Evolutionary conservation across 2,329 filamentous ascomycete species (phyloP), one percentile per base, ranked within the genome.

Genomic region (Cercospora zeae-maydis): DNA sequence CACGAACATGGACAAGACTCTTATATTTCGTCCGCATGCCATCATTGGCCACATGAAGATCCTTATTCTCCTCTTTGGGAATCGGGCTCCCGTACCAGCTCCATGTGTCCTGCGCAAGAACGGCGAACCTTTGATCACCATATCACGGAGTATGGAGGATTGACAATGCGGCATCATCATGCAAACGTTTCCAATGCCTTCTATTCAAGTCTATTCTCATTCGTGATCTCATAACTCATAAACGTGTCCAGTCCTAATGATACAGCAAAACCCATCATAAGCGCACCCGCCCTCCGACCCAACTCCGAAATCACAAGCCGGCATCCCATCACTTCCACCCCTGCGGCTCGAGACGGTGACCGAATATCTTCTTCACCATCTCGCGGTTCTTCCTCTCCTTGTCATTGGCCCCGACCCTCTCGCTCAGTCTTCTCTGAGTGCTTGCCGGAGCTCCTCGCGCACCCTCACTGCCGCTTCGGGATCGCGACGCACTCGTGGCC

Each of bases 301-400:
- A 27, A 49, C 5, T 16, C 39, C 10, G 27, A 58, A 30, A 64
- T 45, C 65, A 63, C 65, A 65, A 62, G 36, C 65, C 55, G 5
- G 11, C 27, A 33, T 53, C 27, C 10, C 7, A 6, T 34, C 14
- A 53, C 13, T 53, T 53, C 31, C 27, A 53, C 14, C 27, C 27
- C 6, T 30, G 52, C 10, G 65, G 65, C 59, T 61, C 63, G 62
- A 60, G 62, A 42, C 56, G 62, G 63, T 67, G 65, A 24, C 62
- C 65, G 47, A 65, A 58, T 7, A 67, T 52, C 63, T 52, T 64
- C 55, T 61, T 31, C 37, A 67, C 55, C 39, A 31, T 34, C 19
- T 58, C 61, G 21, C 65, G 57, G 47, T 67, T 61, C 60, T 65
- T 62, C 61, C 63, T 67, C 65, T 67, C 65, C 21, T 58, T 54